Percentiles rank a stretch among this genome's conserved stretches.
Conservation (phyloP, 345 rosid genomes). For the Anacardium occidentale region DNA sequence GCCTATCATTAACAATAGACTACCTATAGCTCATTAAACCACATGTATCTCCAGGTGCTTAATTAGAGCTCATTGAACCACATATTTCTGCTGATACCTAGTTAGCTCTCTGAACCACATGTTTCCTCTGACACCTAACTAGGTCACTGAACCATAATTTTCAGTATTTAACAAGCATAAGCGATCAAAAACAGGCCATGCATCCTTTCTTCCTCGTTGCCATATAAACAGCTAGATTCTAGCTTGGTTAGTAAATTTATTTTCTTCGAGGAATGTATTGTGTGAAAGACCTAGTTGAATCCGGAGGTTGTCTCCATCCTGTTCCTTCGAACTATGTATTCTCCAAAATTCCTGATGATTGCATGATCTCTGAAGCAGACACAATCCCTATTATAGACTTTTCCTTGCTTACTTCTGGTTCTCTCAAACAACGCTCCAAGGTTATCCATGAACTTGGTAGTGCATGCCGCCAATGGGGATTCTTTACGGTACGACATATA, state of each 20-base stretch:
- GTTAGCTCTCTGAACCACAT: no score
- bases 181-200: no score
- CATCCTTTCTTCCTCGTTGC: no score
- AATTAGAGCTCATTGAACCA: no score
- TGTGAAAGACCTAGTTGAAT: slow-evolving; percentile 30
- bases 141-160: no score
- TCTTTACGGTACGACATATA: slow-evolving; percentile 40
- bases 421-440: slow-evolving; percentile 31
- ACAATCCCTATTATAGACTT: slow-evolving; percentile 44
- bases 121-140: no score
- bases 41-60: no score
- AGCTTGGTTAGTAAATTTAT: neutral
- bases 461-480: slow-evolving; percentile 61
- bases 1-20: no score
- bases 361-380: slow-evolving; percentile 15
- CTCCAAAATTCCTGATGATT: slow-evolving; percentile 1
- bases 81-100: no score
- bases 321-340: slow-evolving; percentile 27
- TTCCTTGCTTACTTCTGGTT: slow-evolving; percentile 36
- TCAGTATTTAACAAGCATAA: no score
- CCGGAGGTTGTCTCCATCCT: slow-evolving; percentile 13
- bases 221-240: no score
- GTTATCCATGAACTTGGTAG: slow-evolving; percentile 35
- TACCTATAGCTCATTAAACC: no score
- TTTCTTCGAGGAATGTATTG: slow-evolving; percentile 17